Evolutionary conservation across 164 flowering plant species (phyloP).

Genomic region (Magnolia kwangsiensis): DNA sequence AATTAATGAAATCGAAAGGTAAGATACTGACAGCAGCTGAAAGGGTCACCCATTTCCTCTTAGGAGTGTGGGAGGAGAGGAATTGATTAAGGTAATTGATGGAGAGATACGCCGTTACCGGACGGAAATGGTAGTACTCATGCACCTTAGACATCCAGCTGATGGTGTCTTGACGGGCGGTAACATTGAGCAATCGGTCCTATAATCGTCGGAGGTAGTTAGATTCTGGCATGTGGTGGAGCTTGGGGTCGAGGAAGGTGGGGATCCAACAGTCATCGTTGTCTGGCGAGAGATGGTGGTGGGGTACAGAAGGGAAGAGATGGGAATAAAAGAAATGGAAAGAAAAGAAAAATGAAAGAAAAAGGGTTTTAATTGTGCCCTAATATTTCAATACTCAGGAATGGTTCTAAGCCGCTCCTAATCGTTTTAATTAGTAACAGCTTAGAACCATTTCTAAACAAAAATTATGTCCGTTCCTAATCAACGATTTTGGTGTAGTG

Average conservation of each 20-base stretch:
- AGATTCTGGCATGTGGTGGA: conserved; percentile 32
- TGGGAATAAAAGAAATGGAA: too few species aligned
- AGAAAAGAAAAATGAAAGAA: too few species aligned
- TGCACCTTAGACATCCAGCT: conserved; percentile 68
- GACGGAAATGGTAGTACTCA: conserved; percentile 40
- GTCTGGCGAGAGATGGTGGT: conserved; percentile 9
- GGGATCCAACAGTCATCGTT: conserved; percentile 23
- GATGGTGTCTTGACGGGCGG: conserved; percentile 55
- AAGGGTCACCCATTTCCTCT: conserved; percentile 54
- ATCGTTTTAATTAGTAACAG: too few species aligned
- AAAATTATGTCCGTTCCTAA: too few species aligned
- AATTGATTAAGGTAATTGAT: conserved; percentile 70
- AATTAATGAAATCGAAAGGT: conserved; percentile 54
- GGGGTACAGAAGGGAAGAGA: neutral
- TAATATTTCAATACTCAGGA: too few species aligned
- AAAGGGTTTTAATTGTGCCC: too few species aligned
- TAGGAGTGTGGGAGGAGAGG: conserved; percentile 39
- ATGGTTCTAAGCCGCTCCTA: too few species aligned
- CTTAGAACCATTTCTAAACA: too few species aligned
- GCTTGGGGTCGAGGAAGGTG: conserved; percentile 35
- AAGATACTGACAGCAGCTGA: conserved; percentile 65
- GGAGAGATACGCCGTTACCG: conserved; percentile 54
- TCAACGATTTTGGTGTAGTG: too few species aligned
- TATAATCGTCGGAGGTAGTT: conserved; percentile 36
- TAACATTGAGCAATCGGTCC: conserved; percentile 29